Evolutionary conservation across 441 rosid species (phyloP).

Genomic region (Raphanus hybrid): DNA sequence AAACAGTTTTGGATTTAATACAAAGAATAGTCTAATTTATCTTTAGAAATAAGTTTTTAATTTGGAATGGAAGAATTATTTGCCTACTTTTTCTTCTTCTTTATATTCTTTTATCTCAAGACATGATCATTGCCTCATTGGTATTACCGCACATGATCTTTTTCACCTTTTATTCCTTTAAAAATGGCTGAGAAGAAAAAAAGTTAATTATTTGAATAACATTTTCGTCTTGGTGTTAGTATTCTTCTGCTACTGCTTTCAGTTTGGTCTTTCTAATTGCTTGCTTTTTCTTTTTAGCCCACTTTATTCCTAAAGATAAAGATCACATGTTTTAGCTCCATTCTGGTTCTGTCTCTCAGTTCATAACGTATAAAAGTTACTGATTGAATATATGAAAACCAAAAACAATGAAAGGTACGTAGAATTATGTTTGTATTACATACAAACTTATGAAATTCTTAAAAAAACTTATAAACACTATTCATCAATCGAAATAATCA

Average conservation of each 20-base stretch:
- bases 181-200: background rate
- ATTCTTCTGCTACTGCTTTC: constrained; percentile 1
- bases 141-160: background rate
- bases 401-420: background rate
- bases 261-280: background rate
- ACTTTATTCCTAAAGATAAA: background rate
- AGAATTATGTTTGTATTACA: background rate
- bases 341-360: no score
- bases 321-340: no score
- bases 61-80: background rate
- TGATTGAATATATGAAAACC: background rate
- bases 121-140: background rate
- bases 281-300: background rate
- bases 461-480: background rate
- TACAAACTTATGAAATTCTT: background rate
- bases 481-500: background rate
- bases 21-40: no score
- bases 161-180: background rate
- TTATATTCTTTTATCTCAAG: background rate
- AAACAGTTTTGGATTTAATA: background rate
- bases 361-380: no score
- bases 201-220: background rate
- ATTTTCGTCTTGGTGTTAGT: background rate
- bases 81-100: background rate
- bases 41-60: background rate